Percentiles rank a stretch among this genome's conserved stretches.
Evolutionary conservation across 2,329 filamentous ascomycete species (phyloP).

Genomic region (Chaetomium olivaceum): DNA sequence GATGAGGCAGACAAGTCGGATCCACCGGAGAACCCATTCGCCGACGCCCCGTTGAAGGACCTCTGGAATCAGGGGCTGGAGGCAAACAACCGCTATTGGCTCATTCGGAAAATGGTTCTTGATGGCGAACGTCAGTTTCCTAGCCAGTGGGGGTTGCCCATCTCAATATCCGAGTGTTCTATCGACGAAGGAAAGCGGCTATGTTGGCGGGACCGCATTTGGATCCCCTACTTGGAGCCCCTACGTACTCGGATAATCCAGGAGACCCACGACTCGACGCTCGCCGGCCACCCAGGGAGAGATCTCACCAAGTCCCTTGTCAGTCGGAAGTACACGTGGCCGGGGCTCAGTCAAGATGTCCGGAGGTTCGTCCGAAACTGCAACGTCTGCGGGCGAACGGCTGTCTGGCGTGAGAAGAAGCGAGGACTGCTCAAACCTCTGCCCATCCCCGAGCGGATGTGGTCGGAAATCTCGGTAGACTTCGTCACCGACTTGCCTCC

Average conservation of each 20-base stretch:
- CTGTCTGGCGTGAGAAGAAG: too few relatives aligned
- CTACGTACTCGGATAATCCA: too few relatives aligned
- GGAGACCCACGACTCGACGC: too few relatives aligned
- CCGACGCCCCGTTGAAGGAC: neutral
- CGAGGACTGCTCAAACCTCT: too few relatives aligned
- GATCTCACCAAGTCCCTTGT: too few relatives aligned
- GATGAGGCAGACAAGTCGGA: constrained; percentile 7
- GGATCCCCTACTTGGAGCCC: too few relatives aligned
- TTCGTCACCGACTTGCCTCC: constrained; percentile 9
- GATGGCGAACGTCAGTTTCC: constrained; percentile 4
- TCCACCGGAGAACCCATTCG: constrained; percentile 7
- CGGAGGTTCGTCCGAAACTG: too few relatives aligned
- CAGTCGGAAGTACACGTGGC: too few relatives aligned
- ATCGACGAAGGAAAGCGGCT: constrained; percentile 14
- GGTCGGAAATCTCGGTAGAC: neutral
- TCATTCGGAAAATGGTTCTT: neutral
- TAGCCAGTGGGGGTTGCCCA: neutral
- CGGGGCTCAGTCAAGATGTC: too few relatives aligned
- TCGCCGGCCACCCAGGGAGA: too few relatives aligned
- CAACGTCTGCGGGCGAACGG: too few relatives aligned
- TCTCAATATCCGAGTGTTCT: constrained; percentile 13
- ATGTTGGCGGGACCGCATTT: too few relatives aligned
- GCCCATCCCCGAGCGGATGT: constrained; percentile 13
- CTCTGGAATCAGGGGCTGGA: constrained; percentile 10
- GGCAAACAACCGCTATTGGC: constrained; percentile 16